A percentile compares a stretch with the other conserved stretches of the same genome.
Conservation (phyloP, 2,329 filamentous ascomycete species). For the Epichloe aotearoae region DNA sequence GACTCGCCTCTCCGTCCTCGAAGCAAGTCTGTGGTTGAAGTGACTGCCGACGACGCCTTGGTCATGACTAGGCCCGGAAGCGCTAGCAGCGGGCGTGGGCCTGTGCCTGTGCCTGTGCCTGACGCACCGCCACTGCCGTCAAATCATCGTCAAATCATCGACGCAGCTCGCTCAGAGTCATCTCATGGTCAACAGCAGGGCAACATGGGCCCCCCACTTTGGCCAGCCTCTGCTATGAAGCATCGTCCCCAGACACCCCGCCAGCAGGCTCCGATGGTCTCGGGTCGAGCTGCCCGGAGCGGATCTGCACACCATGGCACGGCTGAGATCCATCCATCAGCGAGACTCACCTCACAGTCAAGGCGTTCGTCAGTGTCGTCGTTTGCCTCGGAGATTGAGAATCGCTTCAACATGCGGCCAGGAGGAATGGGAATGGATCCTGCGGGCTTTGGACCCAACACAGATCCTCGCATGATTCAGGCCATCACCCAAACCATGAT, state of each 20-base stretch:
- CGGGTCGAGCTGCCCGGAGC: slow-evolving; percentile 35
- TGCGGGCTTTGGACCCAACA: slow-evolving; percentile 53
- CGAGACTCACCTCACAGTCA: slow-evolving; percentile 20
- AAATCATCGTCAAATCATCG: slow-evolving; percentile 76
- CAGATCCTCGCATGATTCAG: slow-evolving; percentile 96
- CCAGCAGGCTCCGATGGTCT: slow-evolving; percentile 30
- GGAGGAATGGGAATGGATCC: slow-evolving; percentile 39
- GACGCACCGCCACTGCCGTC: slow-evolving; percentile 58
- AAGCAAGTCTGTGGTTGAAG: slow-evolving; percentile 25
- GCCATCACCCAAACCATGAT: slow-evolving; percentile 99
- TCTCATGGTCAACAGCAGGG: slow-evolving; percentile 30
- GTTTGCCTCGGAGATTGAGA: slow-evolving; percentile 87
- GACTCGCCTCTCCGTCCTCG: slow-evolving; percentile 28
- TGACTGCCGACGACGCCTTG: slow-evolving; percentile 24
- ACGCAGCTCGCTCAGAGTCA: slow-evolving; percentile 55
- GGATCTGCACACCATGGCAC: slow-evolving; percentile 35
- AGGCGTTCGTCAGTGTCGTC: slow-evolving; percentile 79
- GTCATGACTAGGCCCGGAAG: slow-evolving; percentile 51
- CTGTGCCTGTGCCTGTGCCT: slow-evolving; percentile 22
- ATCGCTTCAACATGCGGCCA: slow-evolving; percentile 65
- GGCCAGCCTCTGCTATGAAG: slow-evolving; percentile 61
- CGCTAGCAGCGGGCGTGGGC: slow-evolving; percentile 48
- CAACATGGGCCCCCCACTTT: slow-evolving; percentile 71
- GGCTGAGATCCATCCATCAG: slow-evolving; percentile 35
- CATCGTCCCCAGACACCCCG: slow-evolving; percentile 49